Conservation (phyloP, 805 yeast genomes). For the Saccharomycopsis olivae region DNA sequence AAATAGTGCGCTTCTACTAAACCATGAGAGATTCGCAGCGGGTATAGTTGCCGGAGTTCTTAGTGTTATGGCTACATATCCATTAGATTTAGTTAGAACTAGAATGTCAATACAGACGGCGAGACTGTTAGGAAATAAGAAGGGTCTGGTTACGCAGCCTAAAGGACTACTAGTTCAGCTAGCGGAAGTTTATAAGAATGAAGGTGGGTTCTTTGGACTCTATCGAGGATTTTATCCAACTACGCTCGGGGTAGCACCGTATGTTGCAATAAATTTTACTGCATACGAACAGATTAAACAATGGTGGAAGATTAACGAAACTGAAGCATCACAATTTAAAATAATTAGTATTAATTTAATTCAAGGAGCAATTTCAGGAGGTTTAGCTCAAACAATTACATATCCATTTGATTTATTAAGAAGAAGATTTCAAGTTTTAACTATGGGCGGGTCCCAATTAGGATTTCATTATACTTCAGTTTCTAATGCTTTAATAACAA, state of each 20-base stretch:
- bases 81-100: conserved; percentile 84
- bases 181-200: conserved; percentile 49
- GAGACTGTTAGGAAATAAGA: conserved; percentile 31
- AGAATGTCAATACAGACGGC: conserved; percentile 87
- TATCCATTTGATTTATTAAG: conserved; percentile 88
- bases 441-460: conserved; percentile 62
- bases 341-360: conserved; percentile 28
- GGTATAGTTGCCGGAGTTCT: conserved; percentile 78
- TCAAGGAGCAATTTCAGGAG: conserved; percentile 83
- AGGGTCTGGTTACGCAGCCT: conserved; percentile 40
- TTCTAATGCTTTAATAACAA: conserved; percentile 58
- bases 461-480: conserved; percentile 80
- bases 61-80: conserved; percentile 79
- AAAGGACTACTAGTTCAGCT: conserved; percentile 63
- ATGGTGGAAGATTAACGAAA: too few relatives aligned
- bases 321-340: conserved; percentile 21
- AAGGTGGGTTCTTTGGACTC: conserved; percentile 73
- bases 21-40: conserved; percentile 51
- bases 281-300: conserved; percentile 77
- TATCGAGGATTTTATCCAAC: conserved; percentile 90
- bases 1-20: conserved; percentile 17
- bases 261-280: conserved; percentile 86
- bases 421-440: conserved; percentile 82
- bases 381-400: conserved; percentile 79
- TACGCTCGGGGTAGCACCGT: conserved; percentile 89